Evolutionary conservation across 176 grass and related monocot genomes (phyloP).

Genomic region (Carex myosuroides): DNA sequence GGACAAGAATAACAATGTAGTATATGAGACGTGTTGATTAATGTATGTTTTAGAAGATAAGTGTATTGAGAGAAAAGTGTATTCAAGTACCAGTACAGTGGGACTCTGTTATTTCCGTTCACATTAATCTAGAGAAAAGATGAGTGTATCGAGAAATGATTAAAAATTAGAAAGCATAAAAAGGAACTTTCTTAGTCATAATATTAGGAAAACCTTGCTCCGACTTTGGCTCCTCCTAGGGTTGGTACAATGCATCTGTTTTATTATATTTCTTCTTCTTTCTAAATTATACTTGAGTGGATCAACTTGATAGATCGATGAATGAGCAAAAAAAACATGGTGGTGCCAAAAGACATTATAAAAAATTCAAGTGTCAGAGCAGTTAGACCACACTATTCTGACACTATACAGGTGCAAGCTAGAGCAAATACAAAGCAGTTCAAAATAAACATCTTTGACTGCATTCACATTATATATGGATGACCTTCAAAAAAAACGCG

Average conservation of each 20-base stretch:
- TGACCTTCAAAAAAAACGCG: too few species aligned
- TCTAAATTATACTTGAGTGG: neutral
- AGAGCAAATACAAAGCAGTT: neutral
- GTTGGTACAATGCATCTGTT: neutral
- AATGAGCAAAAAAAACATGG: neutral
- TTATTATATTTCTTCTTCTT: neutral
- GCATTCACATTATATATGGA: too few species aligned
- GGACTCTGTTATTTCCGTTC: slow-evolving; percentile 40
- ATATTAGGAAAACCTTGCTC: neutral
- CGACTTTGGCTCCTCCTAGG: neutral
- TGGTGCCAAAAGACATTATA: neutral
- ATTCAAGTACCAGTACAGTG: slow-evolving; percentile 46
- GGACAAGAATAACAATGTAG: too few species aligned
- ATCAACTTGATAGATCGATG: neutral
- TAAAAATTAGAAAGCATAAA: neutral
- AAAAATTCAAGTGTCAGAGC: neutral
- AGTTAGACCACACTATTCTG: neutral
- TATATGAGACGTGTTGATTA: too few species aligned
- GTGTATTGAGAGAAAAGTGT: too few species aligned
- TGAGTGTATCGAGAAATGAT: neutral
- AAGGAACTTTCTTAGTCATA: neutral
- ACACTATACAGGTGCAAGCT: neutral
- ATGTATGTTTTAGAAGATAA: too few species aligned
- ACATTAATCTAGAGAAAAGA: slow-evolving; percentile 35
- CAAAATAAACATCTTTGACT: too few species aligned